Base-by-base conservation (phyloP, 441 rosid genomes). In the Hura crepitans region DNA sequence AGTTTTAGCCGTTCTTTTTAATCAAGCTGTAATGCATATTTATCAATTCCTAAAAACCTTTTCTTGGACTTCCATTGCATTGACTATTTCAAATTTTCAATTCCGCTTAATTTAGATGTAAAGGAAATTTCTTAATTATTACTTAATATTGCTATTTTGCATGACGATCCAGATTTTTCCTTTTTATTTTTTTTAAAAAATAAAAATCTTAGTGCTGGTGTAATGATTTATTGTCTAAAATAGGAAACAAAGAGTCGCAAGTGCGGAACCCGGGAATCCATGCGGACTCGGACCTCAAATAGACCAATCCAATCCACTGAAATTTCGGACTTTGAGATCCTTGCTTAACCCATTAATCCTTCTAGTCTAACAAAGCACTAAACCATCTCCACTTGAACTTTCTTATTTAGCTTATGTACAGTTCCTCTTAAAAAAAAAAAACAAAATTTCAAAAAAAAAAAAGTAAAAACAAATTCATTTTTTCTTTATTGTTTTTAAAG, bases 261-360 rank as follows among this genome's bases (percentile, higher is more conserved):
- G n/a, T n/a, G 49, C 13, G 30, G 12, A 42, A 20, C 53, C 65
- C 66, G 61, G 62, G 68, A 67, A 35, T 68, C 46, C 35, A 72
- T 69, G 25, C 43, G 60, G 3, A 20, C 22, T 35, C 53, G 69
- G 72, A 69, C 67, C 73, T 66, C 59, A 25, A 69, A 69, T 28
- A 7, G 17, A 65, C 55, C 65, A 61, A 70, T 69, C 49, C 33
- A 53, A 33, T 69, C n/a, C 49, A 35, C 47, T 42, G 23, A 61
- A 69, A 27, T 74, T 42, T 28, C 62, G 43, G 37, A 46, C 61
- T 67, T 67, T 47, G 18, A 70, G 67, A 62, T 71, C 73, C 42
- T 25, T 20, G 22, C 11, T 3, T 22, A 1, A 11, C 17, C 53
- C 28, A n/a, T 53, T 37, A 13, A 11, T 39, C 2, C 25, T 47